Evolutionary conservation across 2,329 filamentous ascomycete genomes (phyloP).

Genomic region (Botrytis deweyae): DNA sequence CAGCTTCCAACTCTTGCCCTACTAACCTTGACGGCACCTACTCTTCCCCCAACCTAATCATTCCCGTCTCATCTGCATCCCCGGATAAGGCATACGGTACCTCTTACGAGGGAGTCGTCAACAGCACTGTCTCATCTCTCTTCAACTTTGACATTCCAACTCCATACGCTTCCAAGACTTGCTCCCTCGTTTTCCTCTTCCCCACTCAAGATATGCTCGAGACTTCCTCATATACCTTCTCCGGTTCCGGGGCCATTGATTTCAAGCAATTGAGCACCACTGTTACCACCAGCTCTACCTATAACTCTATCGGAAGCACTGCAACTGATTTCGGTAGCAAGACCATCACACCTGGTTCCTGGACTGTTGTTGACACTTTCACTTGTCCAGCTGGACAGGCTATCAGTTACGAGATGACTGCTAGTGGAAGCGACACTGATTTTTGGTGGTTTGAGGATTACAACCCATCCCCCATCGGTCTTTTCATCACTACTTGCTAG

Average conservation of each 20-base stretch:
- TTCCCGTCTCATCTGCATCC: conserved; percentile 55
- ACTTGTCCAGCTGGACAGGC: conserved; percentile 53
- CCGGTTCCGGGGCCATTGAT: conserved; percentile 52
- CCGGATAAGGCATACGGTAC: conserved; percentile 54
- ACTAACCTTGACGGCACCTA: conserved; percentile 42
- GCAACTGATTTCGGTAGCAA: conserved; percentile 46
- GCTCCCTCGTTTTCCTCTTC: conserved; percentile 65
- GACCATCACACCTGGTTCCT: conserved; percentile 52
- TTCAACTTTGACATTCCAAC: conserved; percentile 69
- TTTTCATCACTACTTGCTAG: conserved; percentile 40
- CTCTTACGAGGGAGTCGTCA: conserved; percentile 55
- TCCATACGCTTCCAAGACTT: conserved; percentile 47
- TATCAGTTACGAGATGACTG: conserved; percentile 51
- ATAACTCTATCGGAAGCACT: conserved; percentile 50
- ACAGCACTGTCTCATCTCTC: conserved; percentile 53
- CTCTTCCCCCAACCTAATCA: conserved; percentile 61
- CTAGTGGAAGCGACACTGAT: conserved; percentile 47
- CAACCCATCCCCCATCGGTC: conserved; percentile 49
- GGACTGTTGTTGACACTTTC: conserved; percentile 53
- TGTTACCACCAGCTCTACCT: conserved; percentile 53
- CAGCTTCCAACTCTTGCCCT: conserved; percentile 15
- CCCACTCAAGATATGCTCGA: conserved; percentile 56
- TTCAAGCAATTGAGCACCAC: conserved; percentile 49
- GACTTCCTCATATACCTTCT: conserved; percentile 57
- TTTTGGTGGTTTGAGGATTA: conserved; percentile 65